Conservation (phyloP, 2,329 filamentous ascomycete species). For the Beauveria asiatica region DNA sequence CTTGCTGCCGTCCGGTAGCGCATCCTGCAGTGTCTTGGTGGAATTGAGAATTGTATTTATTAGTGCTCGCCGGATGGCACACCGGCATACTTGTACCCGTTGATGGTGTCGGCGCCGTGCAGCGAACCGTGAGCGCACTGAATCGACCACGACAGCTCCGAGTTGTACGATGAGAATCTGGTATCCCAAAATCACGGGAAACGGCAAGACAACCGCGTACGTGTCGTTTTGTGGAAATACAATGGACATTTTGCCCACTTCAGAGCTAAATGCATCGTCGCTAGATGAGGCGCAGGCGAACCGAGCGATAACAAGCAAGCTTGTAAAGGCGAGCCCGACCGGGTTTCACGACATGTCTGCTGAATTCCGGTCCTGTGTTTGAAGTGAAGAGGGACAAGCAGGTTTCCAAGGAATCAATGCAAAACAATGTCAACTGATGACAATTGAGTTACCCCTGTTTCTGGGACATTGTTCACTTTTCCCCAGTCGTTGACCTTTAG, state of each 20-base stretch:
- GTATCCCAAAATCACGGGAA: conserved; percentile 9
- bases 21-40: background rate
- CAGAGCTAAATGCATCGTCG: background rate
- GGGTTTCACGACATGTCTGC: conserved; percentile 1
- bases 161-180: background rate
- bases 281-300: conserved; percentile 5
- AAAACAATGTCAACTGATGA: background rate
- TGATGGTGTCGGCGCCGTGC: background rate
- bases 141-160: background rate
- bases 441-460: background rate
- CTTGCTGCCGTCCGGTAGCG: background rate
- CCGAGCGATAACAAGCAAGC: background rate
- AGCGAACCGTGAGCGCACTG: conserved; percentile 1
- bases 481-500: too few species aligned
- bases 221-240: conserved; percentile 11
- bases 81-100: background rate
- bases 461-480: background rate
- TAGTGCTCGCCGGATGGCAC: background rate
- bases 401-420: background rate
- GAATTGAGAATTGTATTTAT: background rate
- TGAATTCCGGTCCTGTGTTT: background rate
- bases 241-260: conserved; percentile 1
- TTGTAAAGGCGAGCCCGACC: background rate
- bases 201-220: conserved; percentile 3
- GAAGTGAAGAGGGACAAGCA: background rate